Base-by-base conservation (phyloP, 495 filamentous ascomycete species). In the Lasiosphaeriaceae sp. region DNA sequence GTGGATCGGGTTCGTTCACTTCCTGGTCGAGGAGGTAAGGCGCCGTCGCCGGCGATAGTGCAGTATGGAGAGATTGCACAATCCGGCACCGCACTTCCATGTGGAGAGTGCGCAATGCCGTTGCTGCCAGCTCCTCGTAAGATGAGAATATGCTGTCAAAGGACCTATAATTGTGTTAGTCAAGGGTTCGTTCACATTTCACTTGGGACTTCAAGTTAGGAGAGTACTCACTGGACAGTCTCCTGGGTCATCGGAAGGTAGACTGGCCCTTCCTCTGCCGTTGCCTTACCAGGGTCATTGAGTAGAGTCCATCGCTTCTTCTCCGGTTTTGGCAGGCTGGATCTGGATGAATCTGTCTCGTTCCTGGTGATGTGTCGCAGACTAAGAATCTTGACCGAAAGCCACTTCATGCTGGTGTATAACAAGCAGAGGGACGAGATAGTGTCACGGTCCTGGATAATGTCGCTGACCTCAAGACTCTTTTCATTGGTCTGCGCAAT, bases 331-430 rank as follows among this genome's bases (percentile, higher is more conserved):
- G 75, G 74, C 50, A 78, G 62, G 22, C 65, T 73, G 5, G 76
- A 65, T 41, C 73, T 72, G 17, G 78, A 77, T 12, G 79, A 80
- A 62, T 83, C 79, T 1, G 74, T 75, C 50, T 81, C 74, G 54
- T 80, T 80, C 39, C 67, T 61, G 23, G 80, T 89, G 58, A 96
- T 87, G 59, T 88, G 85, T 22, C 93, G 85, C 37, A 97, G 79
- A 52, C 88, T 79, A 12, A 76, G 66, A 17, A 96, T 81, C 68
- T 90, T 90, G 62, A 83, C 86, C 53, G 88, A 86, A 22, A 98
- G 85, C 94, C 94, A 98, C 80, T 94, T 89, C 92, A 96, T 96
- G 79, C 93, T 97, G 56, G 89, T 96, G 67, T 94, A 91, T 20
- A 99, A 79, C 47, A 96, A 82, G 58, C 90, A 96, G 34, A 97